Evolutionary conservation across 257 asterid genomes (phyloP), one percentile per base, ranked within the genome.

Genomic region (Mentha longifolia): DNA sequence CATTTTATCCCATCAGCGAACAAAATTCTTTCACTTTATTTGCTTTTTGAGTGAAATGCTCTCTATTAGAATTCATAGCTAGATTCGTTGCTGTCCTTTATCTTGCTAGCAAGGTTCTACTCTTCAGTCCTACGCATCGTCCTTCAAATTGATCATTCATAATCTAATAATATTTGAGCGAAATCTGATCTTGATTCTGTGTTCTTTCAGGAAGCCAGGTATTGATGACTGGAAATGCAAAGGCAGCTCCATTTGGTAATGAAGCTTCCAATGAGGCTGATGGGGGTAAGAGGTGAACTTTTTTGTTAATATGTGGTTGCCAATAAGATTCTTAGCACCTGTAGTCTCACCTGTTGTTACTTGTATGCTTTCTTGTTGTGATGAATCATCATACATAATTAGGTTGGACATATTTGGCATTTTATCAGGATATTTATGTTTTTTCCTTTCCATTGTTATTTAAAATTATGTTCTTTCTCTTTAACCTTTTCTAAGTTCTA

Each of bases 241-340:
- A 63, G 73, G 58, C 85, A 52, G 71, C 60, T 72, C 70, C 75
- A 12, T 15, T 77, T 16, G 73, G 64, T 69, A 66, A 75, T 17
- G 85, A 70, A 4, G 76, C 77, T 72, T 72, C 88, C 46, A 76
- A 81, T 60, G 85, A 85, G 39, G 83, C 66, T 5, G 84, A 85
- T 81, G 88, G 78, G 54, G 90, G 90, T 85, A 81, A 80, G 88
- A 60, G 70, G 64, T 77, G 74, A 71, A 52, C 58, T 33, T 28
- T 67, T 65, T 35, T 76, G 15, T 61, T 30, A 47, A 46, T 13
- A 68, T 57, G 55, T 68, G 69, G 12, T 76, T 71, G 55, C 20
- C 71, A 61, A 19, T 41, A 43, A 31, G 62, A 20, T 65, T 46
- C 12, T 57, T 17, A 56, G 14, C 19, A 30, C 58, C 57, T n/a